Percentiles rank a stretch among this genome's conserved stretches.
Evolutionary conservation across 2,329 filamentous ascomycete genomes (phyloP).

Genomic region (Aspergillus viridinutans): DNA sequence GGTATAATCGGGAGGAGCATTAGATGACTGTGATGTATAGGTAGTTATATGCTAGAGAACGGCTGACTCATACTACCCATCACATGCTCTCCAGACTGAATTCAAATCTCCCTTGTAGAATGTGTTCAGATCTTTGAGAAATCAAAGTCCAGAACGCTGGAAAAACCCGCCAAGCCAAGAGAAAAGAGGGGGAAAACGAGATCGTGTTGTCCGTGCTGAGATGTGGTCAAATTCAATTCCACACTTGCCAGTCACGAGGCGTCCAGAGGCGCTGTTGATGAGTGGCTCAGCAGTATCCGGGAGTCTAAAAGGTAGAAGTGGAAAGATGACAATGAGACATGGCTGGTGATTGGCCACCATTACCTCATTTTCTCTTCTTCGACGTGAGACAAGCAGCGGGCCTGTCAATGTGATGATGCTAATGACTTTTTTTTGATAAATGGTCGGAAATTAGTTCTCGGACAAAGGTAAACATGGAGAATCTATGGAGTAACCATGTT

Average conservation of each 20-base stretch:
- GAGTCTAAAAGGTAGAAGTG: not conserved
- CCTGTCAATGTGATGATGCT: not conserved
- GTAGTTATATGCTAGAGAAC: slow-evolving; percentile 6
- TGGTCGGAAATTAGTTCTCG: not conserved
- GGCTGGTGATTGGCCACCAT: not conserved
- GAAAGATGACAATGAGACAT: not conserved
- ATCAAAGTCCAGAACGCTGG: slow-evolving; percentile 9
- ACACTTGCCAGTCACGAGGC: slow-evolving; percentile 8
- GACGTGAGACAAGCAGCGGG: not conserved
- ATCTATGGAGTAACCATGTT: not conserved
- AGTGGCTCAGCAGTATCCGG: not conserved
- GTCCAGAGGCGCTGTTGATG: not conserved
- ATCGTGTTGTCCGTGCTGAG: slow-evolving; percentile 14
- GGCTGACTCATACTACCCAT: slow-evolving; percentile 9
- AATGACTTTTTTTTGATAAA: not conserved
- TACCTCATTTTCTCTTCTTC: not conserved
- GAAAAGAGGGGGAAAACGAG: slow-evolving; percentile 7
- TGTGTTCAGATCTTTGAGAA: slow-evolving; percentile 1
- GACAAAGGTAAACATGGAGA: not conserved
- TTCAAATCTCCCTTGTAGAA: slow-evolving; percentile 10
- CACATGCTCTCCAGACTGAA: slow-evolving; percentile 6
- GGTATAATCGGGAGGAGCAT: not conserved
- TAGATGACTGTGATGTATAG: not conserved
- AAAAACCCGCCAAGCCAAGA: slow-evolving; percentile 12
- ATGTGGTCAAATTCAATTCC: slow-evolving; percentile 10